Conservation (phyloP, 768 basidiomycete genomes). For the Lactarius deliciosus region DNA sequence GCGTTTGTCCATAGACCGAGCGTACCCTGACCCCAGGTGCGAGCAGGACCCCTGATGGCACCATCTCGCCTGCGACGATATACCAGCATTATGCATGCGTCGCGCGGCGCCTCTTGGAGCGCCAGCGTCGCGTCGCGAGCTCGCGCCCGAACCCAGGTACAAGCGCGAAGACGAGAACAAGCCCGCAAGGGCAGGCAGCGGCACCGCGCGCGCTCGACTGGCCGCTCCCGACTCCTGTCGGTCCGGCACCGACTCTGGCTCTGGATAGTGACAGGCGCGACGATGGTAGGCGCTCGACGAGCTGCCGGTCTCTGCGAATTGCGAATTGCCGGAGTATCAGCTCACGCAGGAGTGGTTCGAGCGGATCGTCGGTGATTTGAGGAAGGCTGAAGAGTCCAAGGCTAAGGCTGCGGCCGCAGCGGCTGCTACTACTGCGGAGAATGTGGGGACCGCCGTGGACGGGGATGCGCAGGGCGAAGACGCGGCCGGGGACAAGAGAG, state of each 20-base stretch:
- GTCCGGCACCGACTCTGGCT: not conserved
- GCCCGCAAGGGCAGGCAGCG: not conserved
- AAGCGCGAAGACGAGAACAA: not conserved
- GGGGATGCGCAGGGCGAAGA: not conserved
- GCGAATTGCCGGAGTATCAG: slow-evolving; percentile 15
- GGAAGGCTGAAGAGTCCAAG: not conserved
- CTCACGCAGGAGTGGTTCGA: slow-evolving; percentile 25
- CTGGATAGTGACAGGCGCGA: not conserved
- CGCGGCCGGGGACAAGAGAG: not conserved
- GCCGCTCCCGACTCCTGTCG: not conserved
- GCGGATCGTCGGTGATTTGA: not conserved
- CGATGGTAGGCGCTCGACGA: slow-evolving; percentile 17
- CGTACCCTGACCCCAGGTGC: not conserved
- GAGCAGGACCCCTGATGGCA: not conserved
- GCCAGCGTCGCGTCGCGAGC: not conserved
- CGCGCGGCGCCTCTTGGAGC: slow-evolving; percentile 6
- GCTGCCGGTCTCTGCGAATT: slow-evolving; percentile 7
- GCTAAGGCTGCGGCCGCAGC: not conserved
- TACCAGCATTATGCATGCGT: slow-evolving; percentile 6
- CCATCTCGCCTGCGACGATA: slow-evolving; percentile 7
- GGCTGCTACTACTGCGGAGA: not conserved
- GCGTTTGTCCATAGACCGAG: not conserved
- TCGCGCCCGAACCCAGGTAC: not conserved
- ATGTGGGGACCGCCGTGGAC: not conserved
- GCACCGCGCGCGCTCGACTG: not conserved